Conservation (phyloP, 352 stramenopile genomes). For the Globisporangium mamillatum region DNA sequence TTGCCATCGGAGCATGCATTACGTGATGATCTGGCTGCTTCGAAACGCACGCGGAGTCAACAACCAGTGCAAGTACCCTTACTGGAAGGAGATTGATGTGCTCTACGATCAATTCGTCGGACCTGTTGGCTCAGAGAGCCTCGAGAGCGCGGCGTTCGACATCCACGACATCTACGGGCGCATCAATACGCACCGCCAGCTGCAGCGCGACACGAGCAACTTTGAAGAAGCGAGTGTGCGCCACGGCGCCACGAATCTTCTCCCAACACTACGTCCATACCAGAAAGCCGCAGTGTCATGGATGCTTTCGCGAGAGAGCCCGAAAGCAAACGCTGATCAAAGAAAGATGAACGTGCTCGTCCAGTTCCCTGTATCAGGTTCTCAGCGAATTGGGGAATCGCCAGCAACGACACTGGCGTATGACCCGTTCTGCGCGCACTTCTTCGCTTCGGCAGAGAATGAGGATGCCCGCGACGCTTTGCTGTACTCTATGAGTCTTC, state of each 20-base stretch:
- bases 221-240: slow-evolving; percentile 17
- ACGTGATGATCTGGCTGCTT: slow-evolving; percentile 63
- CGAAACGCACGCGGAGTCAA: slow-evolving; percentile 16
- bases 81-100: slow-evolving; percentile 52
- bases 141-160: slow-evolving; percentile 27
- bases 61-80: slow-evolving; percentile 38
- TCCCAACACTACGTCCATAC: slow-evolving; percentile 94
- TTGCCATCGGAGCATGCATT: slow-evolving; percentile 29
- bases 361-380: neutral
- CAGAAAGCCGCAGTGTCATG: slow-evolving; percentile 96
- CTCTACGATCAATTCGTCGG: slow-evolving; percentile 34
- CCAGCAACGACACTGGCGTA: slow-evolving; percentile 21
- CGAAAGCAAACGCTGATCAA: neutral
- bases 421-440: slow-evolving; percentile 37
- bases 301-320: slow-evolving; percentile 89
- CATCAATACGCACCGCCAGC: slow-evolving; percentile 40
- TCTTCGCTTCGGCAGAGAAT: slow-evolving; percentile 4
- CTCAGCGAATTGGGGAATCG: neutral
- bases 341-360: slow-evolving; percentile 18
- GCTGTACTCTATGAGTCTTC: neutral
- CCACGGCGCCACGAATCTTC: slow-evolving; percentile 24
- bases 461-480: neutral
- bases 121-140: neutral
- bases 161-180: slow-evolving; percentile 58
- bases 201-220: slow-evolving; percentile 29